These are phyloP conservation scores for Cyberlindnera mycetangii DNA, from an alignment of 805 yeast genomes.

Conservation along the genomic window DNA sequence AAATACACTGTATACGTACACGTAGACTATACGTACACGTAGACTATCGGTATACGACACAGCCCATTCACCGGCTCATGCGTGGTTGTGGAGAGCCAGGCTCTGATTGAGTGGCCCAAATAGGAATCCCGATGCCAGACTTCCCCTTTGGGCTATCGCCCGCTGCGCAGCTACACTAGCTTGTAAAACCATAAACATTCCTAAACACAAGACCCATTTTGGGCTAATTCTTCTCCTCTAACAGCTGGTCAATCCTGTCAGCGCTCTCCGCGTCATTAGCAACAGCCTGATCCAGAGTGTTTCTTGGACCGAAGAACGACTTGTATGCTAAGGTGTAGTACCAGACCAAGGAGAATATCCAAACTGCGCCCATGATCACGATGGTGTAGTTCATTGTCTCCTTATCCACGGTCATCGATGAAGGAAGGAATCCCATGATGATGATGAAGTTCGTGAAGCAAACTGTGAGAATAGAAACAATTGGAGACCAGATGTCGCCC, in stretches of 20 bases:
- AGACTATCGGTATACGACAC: too few relatives aligned
- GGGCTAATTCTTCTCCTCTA: too few relatives aligned
- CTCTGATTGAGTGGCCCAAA: too few relatives aligned
- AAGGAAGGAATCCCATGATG: constrained; percentile 61
- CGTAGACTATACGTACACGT: too few relatives aligned
- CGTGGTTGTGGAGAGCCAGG: too few relatives aligned
- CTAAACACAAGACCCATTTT: too few relatives aligned
- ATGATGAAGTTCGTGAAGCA: constrained; percentile 51
- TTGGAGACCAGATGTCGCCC: constrained; percentile 46
- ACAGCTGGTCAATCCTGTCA: constrained; percentile 2
- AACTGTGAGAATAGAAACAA: constrained; percentile 45
- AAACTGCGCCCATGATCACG: constrained; percentile 62
- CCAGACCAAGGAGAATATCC: constrained; percentile 53
- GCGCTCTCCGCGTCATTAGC: background rate
- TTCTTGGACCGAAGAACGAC: constrained; percentile 54
- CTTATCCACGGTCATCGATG: constrained; percentile 32
- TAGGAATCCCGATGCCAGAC: too few relatives aligned
- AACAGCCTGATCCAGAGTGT: constrained; percentile 1
- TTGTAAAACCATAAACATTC: background rate
- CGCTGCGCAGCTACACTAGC: too few relatives aligned
- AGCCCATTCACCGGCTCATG: too few relatives aligned
- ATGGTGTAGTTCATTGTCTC: constrained; percentile 69
- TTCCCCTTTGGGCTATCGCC: too few relatives aligned
- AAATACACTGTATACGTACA: too few relatives aligned
- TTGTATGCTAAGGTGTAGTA: constrained; percentile 51